Evolutionary conservation across 805 yeast species (phyloP).

Genomic region (Candida namnaoensis): DNA sequence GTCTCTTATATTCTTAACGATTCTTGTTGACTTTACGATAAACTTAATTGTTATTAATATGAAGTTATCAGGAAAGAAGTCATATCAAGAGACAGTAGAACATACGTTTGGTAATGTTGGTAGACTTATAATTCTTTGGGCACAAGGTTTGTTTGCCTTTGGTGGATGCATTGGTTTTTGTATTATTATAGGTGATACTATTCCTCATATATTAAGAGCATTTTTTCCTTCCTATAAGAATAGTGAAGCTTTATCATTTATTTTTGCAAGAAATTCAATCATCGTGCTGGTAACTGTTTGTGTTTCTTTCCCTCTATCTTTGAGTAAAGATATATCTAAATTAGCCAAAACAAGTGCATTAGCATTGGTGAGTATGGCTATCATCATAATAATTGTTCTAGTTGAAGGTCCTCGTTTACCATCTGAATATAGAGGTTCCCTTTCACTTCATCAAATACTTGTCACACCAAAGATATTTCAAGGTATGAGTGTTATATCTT

Average conservation of each 20-base stretch:
- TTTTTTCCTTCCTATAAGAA: constrained; percentile 37
- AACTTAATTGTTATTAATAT: constrained; percentile 76
- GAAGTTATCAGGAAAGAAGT: constrained; percentile 61
- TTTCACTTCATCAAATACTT: constrained; percentile 37
- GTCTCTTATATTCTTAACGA: constrained; percentile 48
- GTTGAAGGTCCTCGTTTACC: constrained; percentile 62
- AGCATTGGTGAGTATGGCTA: constrained; percentile 77
- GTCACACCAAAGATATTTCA: constrained; percentile 66
- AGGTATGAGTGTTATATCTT: constrained; percentile 89
- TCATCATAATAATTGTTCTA: constrained; percentile 68
- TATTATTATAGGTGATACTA: constrained; percentile 89
- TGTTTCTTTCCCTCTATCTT: constrained; percentile 76
- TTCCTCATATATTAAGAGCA: constrained; percentile 79
- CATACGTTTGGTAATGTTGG: constrained; percentile 75
- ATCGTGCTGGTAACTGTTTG: constrained; percentile 62
- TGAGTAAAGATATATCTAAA: constrained; percentile 73
- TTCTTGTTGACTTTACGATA: constrained; percentile 83
- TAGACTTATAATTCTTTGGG: constrained; percentile 50
- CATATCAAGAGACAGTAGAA: constrained; percentile 81
- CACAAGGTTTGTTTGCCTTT: constrained; percentile 85
- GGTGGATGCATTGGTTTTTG: constrained; percentile 95
- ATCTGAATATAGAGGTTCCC: constrained; percentile 35
- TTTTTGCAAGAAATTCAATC: constrained; percentile 61
- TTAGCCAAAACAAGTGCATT: constrained; percentile 82
- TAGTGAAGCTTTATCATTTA: constrained; percentile 34